A percentile compares a stretch with the other conserved stretches of the same genome.
phyloP scores from a whole-genome alignment of 345 rosid genomes.

The Luvunga scandens region DNA sequence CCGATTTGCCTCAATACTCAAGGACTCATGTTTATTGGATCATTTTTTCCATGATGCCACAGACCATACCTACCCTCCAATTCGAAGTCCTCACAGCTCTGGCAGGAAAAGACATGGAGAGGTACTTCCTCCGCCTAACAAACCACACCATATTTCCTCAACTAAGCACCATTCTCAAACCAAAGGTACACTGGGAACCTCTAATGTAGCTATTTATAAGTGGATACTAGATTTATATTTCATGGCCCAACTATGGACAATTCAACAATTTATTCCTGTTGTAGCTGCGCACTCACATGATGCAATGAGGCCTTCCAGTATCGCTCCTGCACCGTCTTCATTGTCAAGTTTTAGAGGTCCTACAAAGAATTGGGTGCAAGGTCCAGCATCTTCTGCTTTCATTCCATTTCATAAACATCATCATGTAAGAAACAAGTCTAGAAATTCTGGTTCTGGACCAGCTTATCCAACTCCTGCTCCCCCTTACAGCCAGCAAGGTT shows the following conservation, averaged over 20 bases:
- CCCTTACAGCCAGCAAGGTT: constrained; percentile 31
- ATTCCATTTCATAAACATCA: constrained; percentile 29
- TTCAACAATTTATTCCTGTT: constrained; percentile 16
- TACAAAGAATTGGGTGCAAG: constrained; percentile 22
- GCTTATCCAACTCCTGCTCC: constrained; percentile 25
- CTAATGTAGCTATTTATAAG: not conserved
- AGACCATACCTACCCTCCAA: constrained; percentile 28
- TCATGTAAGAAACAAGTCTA: constrained; percentile 24
- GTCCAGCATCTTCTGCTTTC: constrained; percentile 34
- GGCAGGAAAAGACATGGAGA: constrained; percentile 31
- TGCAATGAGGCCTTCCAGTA: constrained; percentile 41
- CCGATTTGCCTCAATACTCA: not conserved
- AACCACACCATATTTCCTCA: constrained; percentile 24
- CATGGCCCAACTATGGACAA: not conserved
- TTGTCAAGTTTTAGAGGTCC: constrained; percentile 23
- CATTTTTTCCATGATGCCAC: constrained; percentile 18
- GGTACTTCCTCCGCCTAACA: constrained; percentile 17
- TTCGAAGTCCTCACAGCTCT: constrained; percentile 21
- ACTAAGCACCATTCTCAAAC: constrained; percentile 20
- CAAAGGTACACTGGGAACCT: constrained; percentile 27
- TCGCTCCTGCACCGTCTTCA: constrained; percentile 46
- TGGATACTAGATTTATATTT: constrained; percentile 1
- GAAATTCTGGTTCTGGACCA: constrained; percentile 26
- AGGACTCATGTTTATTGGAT: constrained; percentile 14
- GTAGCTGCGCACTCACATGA: constrained; percentile 34